Evolutionary conservation across 1,284 basidiomycete species (phyloP).

Genomic region (Cryptococcus neoformans): DNA sequence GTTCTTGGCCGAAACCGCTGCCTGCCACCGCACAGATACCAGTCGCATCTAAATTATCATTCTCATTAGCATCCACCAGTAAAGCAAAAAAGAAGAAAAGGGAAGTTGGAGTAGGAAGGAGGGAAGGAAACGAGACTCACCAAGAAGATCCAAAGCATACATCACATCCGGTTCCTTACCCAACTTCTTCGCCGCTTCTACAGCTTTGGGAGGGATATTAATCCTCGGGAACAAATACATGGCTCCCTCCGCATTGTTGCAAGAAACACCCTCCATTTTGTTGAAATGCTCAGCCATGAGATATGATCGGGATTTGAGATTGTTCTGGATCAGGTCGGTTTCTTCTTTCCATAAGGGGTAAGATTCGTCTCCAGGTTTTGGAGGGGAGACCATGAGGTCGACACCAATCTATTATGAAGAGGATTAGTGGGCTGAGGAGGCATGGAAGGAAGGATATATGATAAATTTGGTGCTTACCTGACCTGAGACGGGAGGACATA

Average conservation of each 20-base stretch:
- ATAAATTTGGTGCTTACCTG: constrained; percentile 32
- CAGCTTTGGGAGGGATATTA: constrained; percentile 65
- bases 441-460: background rate
- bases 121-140: constrained; percentile 24
- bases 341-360: constrained; percentile 77
- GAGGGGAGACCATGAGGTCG: constrained; percentile 84
- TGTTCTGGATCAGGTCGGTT: constrained; percentile 71
- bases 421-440: background rate
- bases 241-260: constrained; percentile 79
- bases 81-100: no score
- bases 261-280: constrained; percentile 72
- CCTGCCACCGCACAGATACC: constrained; percentile 93
- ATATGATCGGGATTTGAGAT: constrained; percentile 66
- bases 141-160: constrained; percentile 77
- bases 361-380: constrained; percentile 67
- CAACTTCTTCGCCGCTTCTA: constrained; percentile 64
- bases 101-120: no score
- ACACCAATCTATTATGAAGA: constrained; percentile 71
- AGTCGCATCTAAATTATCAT: constrained; percentile 58
- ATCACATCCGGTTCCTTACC: constrained; percentile 83
- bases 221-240: constrained; percentile 82
- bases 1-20: constrained; percentile 85
- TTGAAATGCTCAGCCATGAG: constrained; percentile 75
- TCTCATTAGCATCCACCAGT: no score
- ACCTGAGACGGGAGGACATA: constrained; percentile 84